These are phyloP conservation scores for Entoloma clypeatum DNA, from an alignment of 1,284 basidiomycete species.

Conservation along the genomic window DNA sequence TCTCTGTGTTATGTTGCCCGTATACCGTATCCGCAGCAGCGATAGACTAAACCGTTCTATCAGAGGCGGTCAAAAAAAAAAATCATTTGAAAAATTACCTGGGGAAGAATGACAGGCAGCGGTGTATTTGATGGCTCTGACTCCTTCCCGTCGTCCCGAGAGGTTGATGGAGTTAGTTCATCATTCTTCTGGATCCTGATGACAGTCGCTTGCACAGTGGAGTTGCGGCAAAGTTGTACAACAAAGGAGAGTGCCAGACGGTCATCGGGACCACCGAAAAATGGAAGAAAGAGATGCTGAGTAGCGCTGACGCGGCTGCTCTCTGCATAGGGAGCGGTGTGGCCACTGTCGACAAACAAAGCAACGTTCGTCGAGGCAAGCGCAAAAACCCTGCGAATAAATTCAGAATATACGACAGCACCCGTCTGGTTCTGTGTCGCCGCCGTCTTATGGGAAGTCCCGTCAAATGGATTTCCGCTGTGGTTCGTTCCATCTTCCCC, in stretches of 20 bases:
- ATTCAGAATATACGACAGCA: slow-evolving; percentile 67
- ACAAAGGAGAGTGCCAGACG: slow-evolving; percentile 77
- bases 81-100: slow-evolving; percentile 21
- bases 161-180: slow-evolving; percentile 29
- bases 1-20: slow-evolving; percentile 56
- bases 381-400: slow-evolving; percentile 77
- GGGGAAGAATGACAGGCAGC: slow-evolving; percentile 18
- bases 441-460: slow-evolving; percentile 47
- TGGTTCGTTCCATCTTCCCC: slow-evolving; percentile 24
- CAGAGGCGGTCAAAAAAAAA: slow-evolving; percentile 10
- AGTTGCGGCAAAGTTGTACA: slow-evolving; percentile 72
- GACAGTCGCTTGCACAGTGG: slow-evolving; percentile 65
- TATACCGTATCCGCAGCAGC: slow-evolving; percentile 67
- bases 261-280: slow-evolving; percentile 93
- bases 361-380: slow-evolving; percentile 67
- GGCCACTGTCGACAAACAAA: slow-evolving; percentile 72
- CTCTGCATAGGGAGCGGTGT: slow-evolving; percentile 24
- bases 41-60: no score
- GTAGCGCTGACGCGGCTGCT: slow-evolving; percentile 22
- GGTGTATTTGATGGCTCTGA: slow-evolving; percentile 11
- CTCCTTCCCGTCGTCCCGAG: slow-evolving; percentile 32
- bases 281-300: slow-evolving; percentile 80
- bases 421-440: slow-evolving; percentile 42
- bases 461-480: slow-evolving; percentile 53
- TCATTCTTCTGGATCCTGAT: slow-evolving; percentile 52